phyloP scores from a whole-genome alignment of 192 early-diverging fungal species.

The Umbelopsis ramanniana region DNA sequence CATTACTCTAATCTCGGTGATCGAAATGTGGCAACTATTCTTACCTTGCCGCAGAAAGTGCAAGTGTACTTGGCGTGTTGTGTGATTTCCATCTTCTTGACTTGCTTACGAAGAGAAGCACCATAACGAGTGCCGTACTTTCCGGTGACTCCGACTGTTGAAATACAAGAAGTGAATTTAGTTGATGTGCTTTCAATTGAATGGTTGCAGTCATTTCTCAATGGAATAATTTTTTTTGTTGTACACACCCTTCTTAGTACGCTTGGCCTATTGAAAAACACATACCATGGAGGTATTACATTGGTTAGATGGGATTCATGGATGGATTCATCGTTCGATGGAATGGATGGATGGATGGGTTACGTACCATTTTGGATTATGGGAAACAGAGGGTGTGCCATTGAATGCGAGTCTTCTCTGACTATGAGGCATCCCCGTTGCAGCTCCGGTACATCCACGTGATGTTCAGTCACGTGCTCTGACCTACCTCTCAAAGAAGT shows the following conservation, averaged over 20 bases:
- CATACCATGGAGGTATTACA: background rate
- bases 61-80: slow-evolving; percentile 99
- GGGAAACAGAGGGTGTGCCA: slow-evolving; percentile 13
- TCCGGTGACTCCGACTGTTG: slow-evolving; percentile 90
- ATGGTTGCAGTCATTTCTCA: background rate
- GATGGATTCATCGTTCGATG: background rate
- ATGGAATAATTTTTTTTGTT: background rate
- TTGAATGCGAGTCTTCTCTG: background rate
- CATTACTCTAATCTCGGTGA: too few species aligned
- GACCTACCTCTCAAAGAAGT: too few species aligned
- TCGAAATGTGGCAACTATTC: background rate
- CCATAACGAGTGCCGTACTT: slow-evolving; percentile 99
- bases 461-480: background rate
- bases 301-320: background rate
- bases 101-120: slow-evolving; percentile 97
- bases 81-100: slow-evolving; percentile 99
- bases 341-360: slow-evolving; percentile 38
- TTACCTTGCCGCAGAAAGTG: slow-evolving; percentile 98
- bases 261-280: slow-evolving; percentile 70
- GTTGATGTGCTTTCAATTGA: slow-evolving; percentile 9
- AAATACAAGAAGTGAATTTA: slow-evolving; percentile 18
- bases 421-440: background rate
- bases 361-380: slow-evolving; percentile 22
- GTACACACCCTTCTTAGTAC: slow-evolving; percentile 86
- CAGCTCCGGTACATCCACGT: background rate